A percentile compares a stretch with the other conserved stretches of the same genome.
These are phyloP conservation scores for Ammopiptanthus mongolicus DNA, from an alignment of 306 rosid genomes.

Conservation along the genomic window DNA sequence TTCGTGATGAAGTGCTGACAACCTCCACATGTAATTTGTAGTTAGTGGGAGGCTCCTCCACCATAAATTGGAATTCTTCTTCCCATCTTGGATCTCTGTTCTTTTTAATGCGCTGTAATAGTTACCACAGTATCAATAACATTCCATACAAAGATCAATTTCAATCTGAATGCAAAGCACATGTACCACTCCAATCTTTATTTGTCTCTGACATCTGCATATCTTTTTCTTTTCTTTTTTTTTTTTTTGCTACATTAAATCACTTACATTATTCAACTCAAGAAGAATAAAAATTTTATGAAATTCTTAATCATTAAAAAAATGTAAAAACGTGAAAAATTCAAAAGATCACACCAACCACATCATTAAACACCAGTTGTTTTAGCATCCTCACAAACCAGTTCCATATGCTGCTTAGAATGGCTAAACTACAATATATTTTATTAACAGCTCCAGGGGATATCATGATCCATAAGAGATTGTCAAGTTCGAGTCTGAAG, in stretches of 20 bases:
- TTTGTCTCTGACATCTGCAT: not conserved
- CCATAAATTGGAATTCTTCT: conserved; percentile 64
- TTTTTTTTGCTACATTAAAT: not conserved
- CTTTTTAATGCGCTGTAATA: conserved; percentile 64
- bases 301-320: not conserved
- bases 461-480: not conserved
- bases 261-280: not conserved
- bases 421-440: not conserved
- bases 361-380: not conserved
- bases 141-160: conserved; percentile 3
- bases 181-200: not conserved
- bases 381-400: not conserved
- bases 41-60: conserved; percentile 75
- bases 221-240: not conserved
- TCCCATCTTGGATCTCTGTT: conserved; percentile 97
- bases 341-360: not conserved
- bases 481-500: not conserved
- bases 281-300: not conserved
- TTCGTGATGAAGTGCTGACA: conserved; percentile 74
- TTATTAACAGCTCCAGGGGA: not conserved
- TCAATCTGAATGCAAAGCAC: not conserved
- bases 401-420: not conserved
- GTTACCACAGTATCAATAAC: conserved; percentile 8
- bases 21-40: conserved; percentile 73
- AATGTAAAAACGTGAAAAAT: not conserved